Conservation (phyloP, 1,139 yeast species). For the Pichia sp. region DNA sequence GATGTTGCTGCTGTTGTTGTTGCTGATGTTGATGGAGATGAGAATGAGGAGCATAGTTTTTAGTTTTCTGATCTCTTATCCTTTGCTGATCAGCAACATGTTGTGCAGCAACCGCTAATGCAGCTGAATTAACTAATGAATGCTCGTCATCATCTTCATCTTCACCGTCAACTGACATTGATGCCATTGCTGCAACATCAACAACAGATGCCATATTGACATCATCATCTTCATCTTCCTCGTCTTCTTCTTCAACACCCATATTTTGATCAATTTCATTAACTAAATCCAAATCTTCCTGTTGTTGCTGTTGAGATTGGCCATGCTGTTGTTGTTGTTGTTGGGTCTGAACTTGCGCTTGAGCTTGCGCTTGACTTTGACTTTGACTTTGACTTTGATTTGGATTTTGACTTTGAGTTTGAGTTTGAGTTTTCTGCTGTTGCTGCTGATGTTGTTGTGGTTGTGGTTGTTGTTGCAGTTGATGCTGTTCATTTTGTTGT, state of each 20-base stretch:
- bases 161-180: constrained; percentile 15
- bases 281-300: not conserved
- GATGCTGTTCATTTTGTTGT: not conserved
- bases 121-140: constrained; percentile 15
- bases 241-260: constrained; percentile 12
- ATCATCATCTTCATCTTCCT: constrained; percentile 14
- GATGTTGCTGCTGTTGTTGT: too few species aligned
- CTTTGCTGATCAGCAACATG: constrained; percentile 15
- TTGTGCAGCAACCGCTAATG: constrained; percentile 18
- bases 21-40: too few species aligned
- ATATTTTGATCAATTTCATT: constrained; percentile 1
- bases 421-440: too few species aligned
- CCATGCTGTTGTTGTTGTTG: not conserved
- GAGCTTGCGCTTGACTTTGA: not conserved
- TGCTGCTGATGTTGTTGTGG: not conserved
- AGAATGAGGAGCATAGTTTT: not conserved
- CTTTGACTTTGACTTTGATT: too few species aligned
- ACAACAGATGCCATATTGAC: constrained; percentile 13
- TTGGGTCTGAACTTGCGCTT: not conserved
- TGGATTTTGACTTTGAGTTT: too few species aligned
- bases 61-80: constrained; percentile 6
- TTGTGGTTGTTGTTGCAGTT: too few species aligned
- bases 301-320: not conserved
- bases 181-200: constrained; percentile 18
- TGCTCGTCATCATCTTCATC: constrained; percentile 15